Percentiles rank a stretch among this genome's conserved stretches.
These are phyloP conservation scores for Cercospora sesami DNA, from an alignment of 2,329 filamentous ascomycete species.

Conservation along the genomic window DNA sequence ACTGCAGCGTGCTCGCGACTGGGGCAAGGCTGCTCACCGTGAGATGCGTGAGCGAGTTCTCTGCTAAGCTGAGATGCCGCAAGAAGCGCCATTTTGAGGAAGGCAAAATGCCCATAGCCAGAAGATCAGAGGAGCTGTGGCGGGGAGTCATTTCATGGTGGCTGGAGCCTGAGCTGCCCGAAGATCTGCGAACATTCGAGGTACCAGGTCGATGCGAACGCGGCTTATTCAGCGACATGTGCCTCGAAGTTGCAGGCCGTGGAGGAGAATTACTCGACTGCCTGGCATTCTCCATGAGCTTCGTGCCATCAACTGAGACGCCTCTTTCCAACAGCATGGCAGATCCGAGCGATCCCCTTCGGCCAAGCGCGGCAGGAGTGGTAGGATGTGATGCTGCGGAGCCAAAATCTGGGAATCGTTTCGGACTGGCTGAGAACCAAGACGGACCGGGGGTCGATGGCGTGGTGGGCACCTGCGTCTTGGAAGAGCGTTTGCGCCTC, in stretches of 20 bases:
- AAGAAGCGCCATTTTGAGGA: constrained; percentile 93
- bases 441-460: constrained; percentile 63
- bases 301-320: constrained; percentile 55
- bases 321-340: constrained; percentile 55
- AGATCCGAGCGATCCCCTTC: constrained; percentile 51
- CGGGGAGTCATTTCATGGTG: constrained; percentile 56
- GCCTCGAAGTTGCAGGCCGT: constrained; percentile 73
- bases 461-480: constrained; percentile 67
- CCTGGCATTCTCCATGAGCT: constrained; percentile 37
- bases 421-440: constrained; percentile 42
- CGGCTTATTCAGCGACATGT: constrained; percentile 64
- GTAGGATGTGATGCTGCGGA: constrained; percentile 52
- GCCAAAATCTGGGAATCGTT: constrained; percentile 11
- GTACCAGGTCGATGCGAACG: constrained; percentile 56
- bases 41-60: constrained; percentile 85
- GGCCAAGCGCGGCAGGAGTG: constrained; percentile 49
- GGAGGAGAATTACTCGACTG: constrained; percentile 79
- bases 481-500: constrained; percentile 76
- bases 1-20: constrained; percentile 83
- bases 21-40: constrained; percentile 73
- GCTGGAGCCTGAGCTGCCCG: constrained; percentile 86
- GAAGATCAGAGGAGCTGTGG: constrained; percentile 75
- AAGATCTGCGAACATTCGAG: constrained; percentile 81
- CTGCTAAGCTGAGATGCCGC: constrained; percentile 84
- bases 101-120: constrained; percentile 70